Percentiles rank a stretch among this genome's conserved stretches.
Conservation (phyloP, 768 basidiomycete genomes). For the Naganishia vishniacii region DNA sequence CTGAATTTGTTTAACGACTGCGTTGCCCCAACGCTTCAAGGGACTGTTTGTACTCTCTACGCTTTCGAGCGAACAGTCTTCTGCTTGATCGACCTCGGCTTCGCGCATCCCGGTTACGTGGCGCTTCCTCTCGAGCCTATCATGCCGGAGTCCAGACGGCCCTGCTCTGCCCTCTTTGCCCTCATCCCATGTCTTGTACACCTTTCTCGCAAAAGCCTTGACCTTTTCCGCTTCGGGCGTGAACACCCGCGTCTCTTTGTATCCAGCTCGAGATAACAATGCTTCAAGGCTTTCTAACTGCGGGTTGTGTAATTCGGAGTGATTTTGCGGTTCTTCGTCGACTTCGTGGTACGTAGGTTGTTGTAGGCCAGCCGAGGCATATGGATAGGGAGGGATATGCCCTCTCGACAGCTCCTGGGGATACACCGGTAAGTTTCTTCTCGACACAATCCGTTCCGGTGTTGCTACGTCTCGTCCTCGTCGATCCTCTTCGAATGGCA, state of each 20-base stretch:
- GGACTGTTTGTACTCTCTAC: slow-evolving; percentile 13
- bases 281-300: slow-evolving; percentile 58
- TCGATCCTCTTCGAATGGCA: background rate
- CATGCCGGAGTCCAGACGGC: background rate
- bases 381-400: slow-evolving; percentile 6
- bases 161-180: background rate
- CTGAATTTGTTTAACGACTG: slow-evolving; percentile 2
- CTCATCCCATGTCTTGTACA: slow-evolving; percentile 13
- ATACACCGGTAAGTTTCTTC: slow-evolving; percentile 2
- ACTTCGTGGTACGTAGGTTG: background rate
- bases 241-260: slow-evolving; percentile 84
- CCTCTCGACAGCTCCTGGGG: slow-evolving; percentile 10
- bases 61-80: background rate
- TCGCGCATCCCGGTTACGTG: background rate
- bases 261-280: slow-evolving; percentile 77
- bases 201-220: slow-evolving; percentile 10
- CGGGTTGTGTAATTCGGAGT: slow-evolving; percentile 10
- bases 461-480: background rate
- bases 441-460: background rate
- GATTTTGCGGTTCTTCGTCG: background rate
- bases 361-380: background rate
- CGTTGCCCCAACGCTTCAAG: slow-evolving; percentile 18
- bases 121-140: background rate
- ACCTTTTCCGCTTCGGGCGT: slow-evolving; percentile 67
- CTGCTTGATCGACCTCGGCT: background rate